Percentiles rank a stretch among this genome's conserved stretches.
phyloP scores from a whole-genome alignment of 179 eudicot species.

The Silene coronaria region DNA sequence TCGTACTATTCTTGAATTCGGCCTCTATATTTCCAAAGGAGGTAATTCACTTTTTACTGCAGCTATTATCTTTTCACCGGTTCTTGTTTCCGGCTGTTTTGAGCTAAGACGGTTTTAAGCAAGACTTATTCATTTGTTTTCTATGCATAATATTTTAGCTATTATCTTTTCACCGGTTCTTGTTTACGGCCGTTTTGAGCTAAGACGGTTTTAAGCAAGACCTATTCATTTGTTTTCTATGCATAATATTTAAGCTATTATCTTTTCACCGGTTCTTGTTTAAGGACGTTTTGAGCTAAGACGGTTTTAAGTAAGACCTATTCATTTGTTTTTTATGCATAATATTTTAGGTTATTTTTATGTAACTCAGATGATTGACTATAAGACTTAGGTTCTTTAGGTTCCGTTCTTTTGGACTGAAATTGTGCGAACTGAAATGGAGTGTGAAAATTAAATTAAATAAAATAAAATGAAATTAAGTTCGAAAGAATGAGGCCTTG shows the following conservation, averaged over 20 bases:
- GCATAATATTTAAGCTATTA: background rate
- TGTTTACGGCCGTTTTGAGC: background rate
- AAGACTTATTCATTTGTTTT: background rate
- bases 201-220: too few relatives aligned
- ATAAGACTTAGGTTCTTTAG: background rate
- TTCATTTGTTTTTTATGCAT: background rate
- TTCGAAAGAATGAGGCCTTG: too few relatives aligned
- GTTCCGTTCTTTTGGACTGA: too few relatives aligned
- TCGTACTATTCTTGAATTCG: constrained; percentile 62
- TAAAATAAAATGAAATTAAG: too few relatives aligned
- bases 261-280: background rate
- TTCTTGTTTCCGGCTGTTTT: background rate
- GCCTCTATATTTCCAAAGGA: constrained; percentile 56
- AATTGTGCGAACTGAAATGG: too few relatives aligned
- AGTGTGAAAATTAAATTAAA: too few relatives aligned
- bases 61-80: background rate
- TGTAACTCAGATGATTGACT: background rate
- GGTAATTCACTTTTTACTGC: constrained; percentile 28
- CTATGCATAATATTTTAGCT: background rate
- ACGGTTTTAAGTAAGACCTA: too few relatives aligned
- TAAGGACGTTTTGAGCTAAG: background rate
- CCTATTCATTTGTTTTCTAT: background rate
- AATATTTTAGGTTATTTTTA: background rate
- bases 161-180: background rate
- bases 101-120: too few relatives aligned